phyloP scores from a whole-genome alignment of 2,329 filamentous ascomycete genomes.

The Monosporascus sp. region DNA sequence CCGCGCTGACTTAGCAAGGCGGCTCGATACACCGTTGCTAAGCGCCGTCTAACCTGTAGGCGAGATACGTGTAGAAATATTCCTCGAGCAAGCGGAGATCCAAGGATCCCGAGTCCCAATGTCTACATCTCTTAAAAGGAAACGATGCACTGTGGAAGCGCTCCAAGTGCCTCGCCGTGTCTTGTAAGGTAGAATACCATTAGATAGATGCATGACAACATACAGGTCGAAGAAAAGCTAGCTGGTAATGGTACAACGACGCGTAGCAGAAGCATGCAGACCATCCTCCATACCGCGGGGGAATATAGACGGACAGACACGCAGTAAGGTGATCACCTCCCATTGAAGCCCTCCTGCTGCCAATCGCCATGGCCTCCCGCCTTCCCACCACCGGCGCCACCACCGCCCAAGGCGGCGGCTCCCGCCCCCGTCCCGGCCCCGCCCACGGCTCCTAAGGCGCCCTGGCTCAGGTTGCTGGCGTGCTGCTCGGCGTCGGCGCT shows the following conservation, averaged over 20 bases:
- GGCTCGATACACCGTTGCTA: too few species aligned
- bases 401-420: conserved; percentile 32
- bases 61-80: too few species aligned
- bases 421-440: conserved; percentile 30
- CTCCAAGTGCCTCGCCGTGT: not conserved
- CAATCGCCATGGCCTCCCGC: conserved; percentile 45
- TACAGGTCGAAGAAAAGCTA: conserved; percentile 7
- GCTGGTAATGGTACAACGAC: conserved; percentile 11
- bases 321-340: conserved; percentile 21
- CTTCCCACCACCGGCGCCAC: conserved; percentile 29
- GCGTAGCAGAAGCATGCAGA: not conserved
- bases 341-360: conserved; percentile 57
- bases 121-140: too few species aligned
- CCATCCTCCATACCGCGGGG: not conserved
- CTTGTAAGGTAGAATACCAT: conserved; percentile 5
- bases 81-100: too few species aligned
- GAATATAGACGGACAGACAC: not conserved
- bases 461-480: conserved; percentile 49
- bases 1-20: too few species aligned
- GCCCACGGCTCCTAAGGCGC: conserved; percentile 15
- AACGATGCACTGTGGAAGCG: not conserved
- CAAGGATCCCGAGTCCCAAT: too few species aligned
- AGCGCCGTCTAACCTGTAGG: too few species aligned
- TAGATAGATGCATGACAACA: conserved; percentile 1
- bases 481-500: conserved; percentile 59